Conservation (phyloP, 768 basidiomycete species). For the Zangia roseola region DNA sequence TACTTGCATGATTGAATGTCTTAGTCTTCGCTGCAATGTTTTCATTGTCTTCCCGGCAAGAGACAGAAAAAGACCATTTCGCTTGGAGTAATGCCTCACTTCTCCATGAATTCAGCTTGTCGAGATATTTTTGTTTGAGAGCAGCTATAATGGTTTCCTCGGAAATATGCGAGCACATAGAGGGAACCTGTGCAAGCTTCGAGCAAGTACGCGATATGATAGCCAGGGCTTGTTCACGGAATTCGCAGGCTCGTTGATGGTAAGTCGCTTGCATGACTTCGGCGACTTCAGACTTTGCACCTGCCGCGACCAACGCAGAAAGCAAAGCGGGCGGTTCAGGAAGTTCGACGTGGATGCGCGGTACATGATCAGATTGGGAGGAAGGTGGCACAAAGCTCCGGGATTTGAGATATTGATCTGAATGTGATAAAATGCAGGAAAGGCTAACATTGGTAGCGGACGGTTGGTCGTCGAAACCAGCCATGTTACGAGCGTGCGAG, state of each 20-base stretch:
- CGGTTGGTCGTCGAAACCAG: too few relatives aligned
- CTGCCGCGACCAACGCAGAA: conserved; percentile 1
- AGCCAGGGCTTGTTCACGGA: conserved; percentile 1
- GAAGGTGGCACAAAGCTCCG: not conserved
- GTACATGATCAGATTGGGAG: not conserved
- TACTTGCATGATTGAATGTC: too few relatives aligned
- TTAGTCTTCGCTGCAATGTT: too few relatives aligned
- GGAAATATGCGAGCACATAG: not conserved
- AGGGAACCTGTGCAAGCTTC: conserved; percentile 1
- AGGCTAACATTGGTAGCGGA: not conserved
- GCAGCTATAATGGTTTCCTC: conserved; percentile 1
- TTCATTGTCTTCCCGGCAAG: not conserved
- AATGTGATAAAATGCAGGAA: not conserved
- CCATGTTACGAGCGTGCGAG: too few relatives aligned
- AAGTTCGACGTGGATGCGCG: not conserved
- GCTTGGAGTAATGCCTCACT: not conserved
- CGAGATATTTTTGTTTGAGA: conserved; percentile 3
- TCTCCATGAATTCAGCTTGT: not conserved
- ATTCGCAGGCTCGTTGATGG: conserved; percentile 1
- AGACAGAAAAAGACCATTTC: not conserved
- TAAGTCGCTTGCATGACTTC: not conserved
- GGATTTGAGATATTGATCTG: conserved; percentile 1
- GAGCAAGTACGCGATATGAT: not conserved
- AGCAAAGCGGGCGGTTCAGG: conserved; percentile 5
- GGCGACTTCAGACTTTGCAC: conserved; percentile 1